Conservation (phyloP, 202 grass and related monocot genomes). For the Dendrocalamus latiflorus region DNA sequence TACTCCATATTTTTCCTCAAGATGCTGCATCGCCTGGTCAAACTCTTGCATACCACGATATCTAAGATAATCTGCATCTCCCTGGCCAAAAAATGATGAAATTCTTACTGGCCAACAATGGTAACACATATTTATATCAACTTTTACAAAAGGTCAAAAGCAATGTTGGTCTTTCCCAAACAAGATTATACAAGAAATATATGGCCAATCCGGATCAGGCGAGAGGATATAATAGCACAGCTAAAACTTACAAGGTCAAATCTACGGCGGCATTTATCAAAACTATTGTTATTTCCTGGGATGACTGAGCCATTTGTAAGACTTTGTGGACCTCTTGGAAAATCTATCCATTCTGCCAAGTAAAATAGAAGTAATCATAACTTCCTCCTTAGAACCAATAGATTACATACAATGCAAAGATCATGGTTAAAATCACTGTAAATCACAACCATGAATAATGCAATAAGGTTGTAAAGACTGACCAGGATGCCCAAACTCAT, state of each 20-base stretch:
- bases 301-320: conserved; percentile 77
- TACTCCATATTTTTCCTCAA: conserved; percentile 87
- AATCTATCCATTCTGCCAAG: conserved; percentile 97
- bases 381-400: not conserved
- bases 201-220: not conserved
- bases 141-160: conserved; percentile 1
- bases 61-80: conserved; percentile 90
- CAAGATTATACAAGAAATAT: conserved; percentile 13
- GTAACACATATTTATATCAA: not conserved
- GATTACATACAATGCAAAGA: not conserved
- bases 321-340: conserved; percentile 71
- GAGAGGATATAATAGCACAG: conserved; percentile 11
- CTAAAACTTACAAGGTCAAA: conserved; percentile 89
- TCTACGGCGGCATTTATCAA: conserved; percentile 92
- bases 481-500: conserved; percentile 99
- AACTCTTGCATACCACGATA: conserved; percentile 91
- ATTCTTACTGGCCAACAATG: not conserved
- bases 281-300: conserved; percentile 90
- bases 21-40: conserved; percentile 89
- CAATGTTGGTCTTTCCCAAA: not conserved
- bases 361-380: conserved; percentile 20
- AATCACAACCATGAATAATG: not conserved
- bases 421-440: not conserved
- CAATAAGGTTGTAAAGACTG: conserved; percentile 53
- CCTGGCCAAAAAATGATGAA: conserved; percentile 37